Evolutionary conservation across 768 basidiomycete species (phyloP).

Genomic region (Tylopilus vinaceipallidus): DNA sequence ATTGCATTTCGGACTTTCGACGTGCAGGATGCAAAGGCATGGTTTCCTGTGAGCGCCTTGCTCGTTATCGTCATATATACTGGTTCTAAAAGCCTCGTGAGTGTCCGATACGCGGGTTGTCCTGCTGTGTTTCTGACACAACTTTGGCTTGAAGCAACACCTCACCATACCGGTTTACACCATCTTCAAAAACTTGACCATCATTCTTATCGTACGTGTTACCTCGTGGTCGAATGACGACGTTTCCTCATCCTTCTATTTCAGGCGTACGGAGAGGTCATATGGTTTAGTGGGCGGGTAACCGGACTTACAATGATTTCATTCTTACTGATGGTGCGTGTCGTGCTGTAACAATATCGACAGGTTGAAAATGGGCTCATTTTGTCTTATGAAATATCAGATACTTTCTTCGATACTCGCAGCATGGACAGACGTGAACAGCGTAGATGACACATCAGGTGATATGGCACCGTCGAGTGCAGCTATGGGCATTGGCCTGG

Average conservation of each 20-base stretch:
- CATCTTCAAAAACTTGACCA: conserved; percentile 99
- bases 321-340: conserved; percentile 85
- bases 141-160: conserved; percentile 74
- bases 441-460: conserved; percentile 33
- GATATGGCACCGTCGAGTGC: conserved; percentile 26
- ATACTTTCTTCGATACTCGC: conserved; percentile 92
- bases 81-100: conserved; percentile 92
- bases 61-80: conserved; percentile 97
- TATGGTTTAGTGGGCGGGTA: conserved; percentile 93
- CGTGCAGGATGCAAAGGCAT: conserved; percentile 77
- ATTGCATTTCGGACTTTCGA: conserved; percentile 87
- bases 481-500: conserved; percentile 28
- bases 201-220: conserved; percentile 85
- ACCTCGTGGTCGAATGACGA: background rate
- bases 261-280: conserved; percentile 94
- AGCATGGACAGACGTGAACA: conserved; percentile 85
- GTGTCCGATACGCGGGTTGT: conserved; percentile 30
- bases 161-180: conserved; percentile 97
- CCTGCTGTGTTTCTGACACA: background rate
- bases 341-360: background rate
- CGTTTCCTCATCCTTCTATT: conserved; percentile 1
- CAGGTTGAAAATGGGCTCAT: background rate
- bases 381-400: conserved; percentile 36
- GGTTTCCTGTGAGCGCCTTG: conserved; percentile 93
- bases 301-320: conserved; percentile 85